Percentiles rank a stretch among this genome's conserved stretches.
These are phyloP conservation scores for Coprinellus micaceus DNA, from an alignment of 768 basidiomycete species.

Conservation along the genomic window DNA sequence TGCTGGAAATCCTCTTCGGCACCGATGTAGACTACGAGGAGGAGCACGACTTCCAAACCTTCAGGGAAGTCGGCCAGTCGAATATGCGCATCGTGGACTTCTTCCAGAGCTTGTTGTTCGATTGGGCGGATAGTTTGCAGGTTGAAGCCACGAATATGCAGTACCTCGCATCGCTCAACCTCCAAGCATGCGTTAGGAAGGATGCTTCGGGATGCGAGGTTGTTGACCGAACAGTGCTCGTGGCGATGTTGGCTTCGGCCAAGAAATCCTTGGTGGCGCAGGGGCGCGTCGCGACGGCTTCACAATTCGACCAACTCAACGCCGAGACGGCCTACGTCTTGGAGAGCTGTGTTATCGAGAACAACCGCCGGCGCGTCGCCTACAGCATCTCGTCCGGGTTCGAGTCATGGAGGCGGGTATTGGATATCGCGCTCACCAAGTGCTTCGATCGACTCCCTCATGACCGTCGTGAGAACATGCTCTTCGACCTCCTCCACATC, in stretches of 20 bases:
- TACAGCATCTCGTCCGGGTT: constrained; percentile 68
- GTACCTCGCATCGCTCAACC: constrained; percentile 61
- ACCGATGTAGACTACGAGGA: constrained; percentile 51
- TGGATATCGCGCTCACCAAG: constrained; percentile 83
- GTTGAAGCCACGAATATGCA: constrained; percentile 57
- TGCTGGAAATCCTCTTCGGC: constrained; percentile 81
- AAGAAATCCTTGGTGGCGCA: constrained; percentile 62
- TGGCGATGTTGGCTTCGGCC: constrained; percentile 63
- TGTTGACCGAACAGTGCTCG: constrained; percentile 68
- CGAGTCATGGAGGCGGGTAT: constrained; percentile 78
- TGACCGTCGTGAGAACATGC: constrained; percentile 80
- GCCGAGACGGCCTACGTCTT: constrained; percentile 73
- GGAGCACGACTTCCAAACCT: constrained; percentile 51
- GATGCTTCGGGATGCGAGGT: constrained; percentile 77
- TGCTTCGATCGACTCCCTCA: constrained; percentile 81
- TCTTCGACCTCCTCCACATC: constrained; percentile 86
- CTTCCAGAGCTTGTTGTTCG: constrained; percentile 80
- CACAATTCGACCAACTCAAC: constrained; percentile 63
- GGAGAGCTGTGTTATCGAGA: constrained; percentile 82
- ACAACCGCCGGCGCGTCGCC: constrained; percentile 78
- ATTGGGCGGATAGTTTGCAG: constrained; percentile 77
- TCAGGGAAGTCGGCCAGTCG: constrained; percentile 76
- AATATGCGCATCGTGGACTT: constrained; percentile 85
- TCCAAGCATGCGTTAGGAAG: constrained; percentile 64
- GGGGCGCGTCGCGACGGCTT: constrained; percentile 58